Evolutionary conservation across 1,139 yeast species (phyloP).

Genomic region (Suhomyces bribrorum): DNA sequence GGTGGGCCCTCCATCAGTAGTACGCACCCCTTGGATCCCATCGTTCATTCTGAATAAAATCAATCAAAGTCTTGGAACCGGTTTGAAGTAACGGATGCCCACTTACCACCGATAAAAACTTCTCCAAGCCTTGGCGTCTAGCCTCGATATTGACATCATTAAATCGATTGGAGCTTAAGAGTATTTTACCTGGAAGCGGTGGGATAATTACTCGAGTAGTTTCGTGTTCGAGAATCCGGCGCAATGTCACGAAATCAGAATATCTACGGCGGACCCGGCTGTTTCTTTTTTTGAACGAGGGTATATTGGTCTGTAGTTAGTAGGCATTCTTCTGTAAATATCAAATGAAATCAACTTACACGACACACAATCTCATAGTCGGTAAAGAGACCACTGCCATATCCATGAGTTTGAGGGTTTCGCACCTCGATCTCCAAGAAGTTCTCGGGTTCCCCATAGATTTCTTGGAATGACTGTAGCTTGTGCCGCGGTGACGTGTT

Average conservation of each 20-base stretch:
- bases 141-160: conserved; percentile 82
- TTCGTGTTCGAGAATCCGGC: conserved; percentile 73
- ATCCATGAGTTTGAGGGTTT: conserved; percentile 79
- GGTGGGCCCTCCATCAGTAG: conserved; percentile 14
- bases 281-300: conserved; percentile 70
- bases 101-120: conserved; percentile 76
- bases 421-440: conserved; percentile 84
- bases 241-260: conserved; percentile 84
- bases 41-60: conserved; percentile 83
- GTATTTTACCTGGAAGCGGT: conserved; percentile 81
- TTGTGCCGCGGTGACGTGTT: conserved; percentile 41
- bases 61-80: conserved; percentile 77
- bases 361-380: conserved; percentile 91
- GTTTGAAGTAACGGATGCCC: conserved; percentile 95
- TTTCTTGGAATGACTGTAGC: conserved; percentile 73
- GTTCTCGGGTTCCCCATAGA: conserved; percentile 94
- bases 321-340: conserved; percentile 6
- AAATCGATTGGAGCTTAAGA: conserved; percentile 68
- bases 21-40: conserved; percentile 59
- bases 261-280: conserved; percentile 82
- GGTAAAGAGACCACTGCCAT: conserved; percentile 70
- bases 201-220: conserved; percentile 81
- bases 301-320: conserved; percentile 62
- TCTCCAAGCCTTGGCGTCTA: conserved; percentile 80
- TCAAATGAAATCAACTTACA: conserved; percentile 26